Conservation (phyloP, 2,329 filamentous ascomycete species). For the Aureobasidium sp. region DNA sequence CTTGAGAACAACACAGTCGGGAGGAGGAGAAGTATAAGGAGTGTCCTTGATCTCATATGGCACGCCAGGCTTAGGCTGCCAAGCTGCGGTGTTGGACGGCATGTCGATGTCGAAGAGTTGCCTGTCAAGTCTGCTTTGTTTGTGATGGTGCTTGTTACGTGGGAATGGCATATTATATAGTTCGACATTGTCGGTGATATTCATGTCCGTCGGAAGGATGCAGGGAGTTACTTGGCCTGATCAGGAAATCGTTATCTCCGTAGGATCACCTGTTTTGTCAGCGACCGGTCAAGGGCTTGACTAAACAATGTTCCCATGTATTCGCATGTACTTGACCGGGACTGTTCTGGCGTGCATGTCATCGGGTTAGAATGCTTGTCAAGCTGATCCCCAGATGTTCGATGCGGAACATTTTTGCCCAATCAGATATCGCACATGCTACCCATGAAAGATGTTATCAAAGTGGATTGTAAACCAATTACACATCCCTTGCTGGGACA, state of each 20-base stretch:
- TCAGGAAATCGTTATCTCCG: neutral
- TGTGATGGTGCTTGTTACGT: neutral
- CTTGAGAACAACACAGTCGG: slow-evolving; percentile 30
- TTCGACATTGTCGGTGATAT: neutral
- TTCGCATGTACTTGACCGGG: too few species aligned
- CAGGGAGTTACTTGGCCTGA: neutral
- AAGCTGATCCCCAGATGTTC: too few species aligned
- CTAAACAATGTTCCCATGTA: too few species aligned
- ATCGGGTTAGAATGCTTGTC: too few species aligned
- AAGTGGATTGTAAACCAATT: neutral
- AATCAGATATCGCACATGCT: too few species aligned
- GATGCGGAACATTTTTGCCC: too few species aligned
- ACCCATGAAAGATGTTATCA: too few species aligned
- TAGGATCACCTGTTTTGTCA: neutral
- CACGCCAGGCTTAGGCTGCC: slow-evolving; percentile 18
- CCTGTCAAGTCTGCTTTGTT: neutral
- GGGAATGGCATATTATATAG: neutral
- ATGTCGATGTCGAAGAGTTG: neutral
- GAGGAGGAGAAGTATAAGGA: slow-evolving; percentile 18
- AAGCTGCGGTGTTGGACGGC: slow-evolving; percentile 21
- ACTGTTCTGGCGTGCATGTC: too few species aligned
- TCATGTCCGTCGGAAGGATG: neutral
- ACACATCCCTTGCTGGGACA: too few species aligned
- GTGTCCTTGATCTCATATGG: slow-evolving; percentile 20
- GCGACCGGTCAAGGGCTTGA: neutral